Base-by-base conservation (phyloP, 495 filamentous ascomycete species). In the Lasiosphaeria miniovina region DNA sequence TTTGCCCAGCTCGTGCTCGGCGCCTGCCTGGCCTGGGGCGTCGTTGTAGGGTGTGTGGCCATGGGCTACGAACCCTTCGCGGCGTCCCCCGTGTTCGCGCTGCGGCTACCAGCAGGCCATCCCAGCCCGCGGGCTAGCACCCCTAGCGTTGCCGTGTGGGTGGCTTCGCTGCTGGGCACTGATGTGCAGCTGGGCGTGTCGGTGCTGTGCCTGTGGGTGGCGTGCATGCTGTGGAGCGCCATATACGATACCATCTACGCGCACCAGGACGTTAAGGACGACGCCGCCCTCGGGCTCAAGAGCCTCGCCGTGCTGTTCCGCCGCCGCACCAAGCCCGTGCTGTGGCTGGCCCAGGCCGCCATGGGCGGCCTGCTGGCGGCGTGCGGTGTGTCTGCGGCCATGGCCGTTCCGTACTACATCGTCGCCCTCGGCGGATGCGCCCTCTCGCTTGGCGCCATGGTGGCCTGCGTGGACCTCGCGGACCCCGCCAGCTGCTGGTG, bases 161-260 rank as follows among this genome's bases (percentile, higher is more conserved):
- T 49, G 15, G 45, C 32, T 31, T 15, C 34, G 11, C 46, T 15
- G 49, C 9, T 24, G 49, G 24, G 4, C 24, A 17, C 4, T 7
- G 35, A 45, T 40, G 17, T 66, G 61, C 57, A 54, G 54, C 38
- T 54, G 5, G 63, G 65, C 31, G 55, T 58, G 50, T 61, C 63
- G 45, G 59, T 61, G 5, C 32, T 63, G 17, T 57, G 58, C 38
- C 49, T 74, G 46, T 68, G 68, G 14, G 35, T 67, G 32, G 68
- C 73, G 1, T 57, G 50, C 38, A 60, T 65, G 3, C 54, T 74
- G 6, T 79, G 72, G 75, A 68, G 68, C 8, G 62, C 72, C 53
- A 69, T 74, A 36, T 75, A 70, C 61, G 75, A 79, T 61, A 75
- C 75, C 10, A 70, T 79, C 54, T 79, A 77, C 60, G 75, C 76